These are phyloP conservation scores for Venustampulla echinocandica DNA, from an alignment of 495 filamentous ascomycete genomes.

Conservation along the genomic window DNA sequence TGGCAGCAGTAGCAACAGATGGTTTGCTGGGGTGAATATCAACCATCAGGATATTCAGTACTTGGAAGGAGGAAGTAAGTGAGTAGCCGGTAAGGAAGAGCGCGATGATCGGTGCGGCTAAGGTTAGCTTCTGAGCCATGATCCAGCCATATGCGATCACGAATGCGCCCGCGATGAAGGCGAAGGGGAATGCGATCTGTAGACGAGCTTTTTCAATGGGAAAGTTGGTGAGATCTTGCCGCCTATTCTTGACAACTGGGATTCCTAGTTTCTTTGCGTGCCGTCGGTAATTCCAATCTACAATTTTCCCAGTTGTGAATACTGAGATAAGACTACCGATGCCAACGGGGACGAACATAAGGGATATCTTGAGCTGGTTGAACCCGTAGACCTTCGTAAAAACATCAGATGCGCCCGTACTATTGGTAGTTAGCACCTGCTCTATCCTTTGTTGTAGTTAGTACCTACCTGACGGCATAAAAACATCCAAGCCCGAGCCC, in stretches of 20 bases:
- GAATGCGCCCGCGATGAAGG: constrained; percentile 30
- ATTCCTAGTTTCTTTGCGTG: constrained; percentile 34
- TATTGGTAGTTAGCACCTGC: background rate
- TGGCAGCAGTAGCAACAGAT: constrained; percentile 59
- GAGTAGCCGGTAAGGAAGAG: constrained; percentile 45
- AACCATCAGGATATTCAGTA: constrained; percentile 49
- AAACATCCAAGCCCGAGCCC: constrained; percentile 12
- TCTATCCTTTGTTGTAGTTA: background rate
- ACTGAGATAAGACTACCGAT: constrained; percentile 55
- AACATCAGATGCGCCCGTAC: constrained; percentile 37
- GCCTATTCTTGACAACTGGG: constrained; percentile 36
- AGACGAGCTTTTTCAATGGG: constrained; percentile 59
- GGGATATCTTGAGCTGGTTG: constrained; percentile 48
- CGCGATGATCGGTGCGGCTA: constrained; percentile 44
- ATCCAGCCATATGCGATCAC: constrained; percentile 53
- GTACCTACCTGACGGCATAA: constrained; percentile 13
- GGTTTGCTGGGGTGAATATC: constrained; percentile 57
- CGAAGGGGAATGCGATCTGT: constrained; percentile 44
- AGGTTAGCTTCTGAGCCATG: constrained; percentile 32
- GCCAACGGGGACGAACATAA: constrained; percentile 50
- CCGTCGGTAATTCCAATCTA: constrained; percentile 49
- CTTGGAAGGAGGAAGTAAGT: constrained; percentile 43
- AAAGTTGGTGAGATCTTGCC: constrained; percentile 45
- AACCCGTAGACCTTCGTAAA: constrained; percentile 49
- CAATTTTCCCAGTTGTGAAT: constrained; percentile 44